Evolutionary conservation across 176 grass and related monocot genomes (phyloP), one percentile per base, ranked within the genome.

Genomic region (Typha latifolia): DNA sequence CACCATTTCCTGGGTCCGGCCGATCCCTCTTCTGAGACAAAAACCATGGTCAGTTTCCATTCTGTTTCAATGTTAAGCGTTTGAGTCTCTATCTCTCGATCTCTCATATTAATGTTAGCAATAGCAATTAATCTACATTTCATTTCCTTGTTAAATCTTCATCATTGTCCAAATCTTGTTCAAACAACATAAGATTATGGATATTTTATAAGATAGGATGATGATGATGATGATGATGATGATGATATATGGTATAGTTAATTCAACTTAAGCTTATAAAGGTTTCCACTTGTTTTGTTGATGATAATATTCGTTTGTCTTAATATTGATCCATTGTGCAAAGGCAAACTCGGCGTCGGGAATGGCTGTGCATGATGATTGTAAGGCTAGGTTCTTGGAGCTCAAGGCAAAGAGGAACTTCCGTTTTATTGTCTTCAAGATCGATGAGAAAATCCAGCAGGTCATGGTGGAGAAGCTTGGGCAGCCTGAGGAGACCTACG

Each of bases 381-480:
- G 71, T 14, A 74, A 74, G 71, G 57, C 62, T 24, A 63, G 49
- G 61, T 74, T 74, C 24, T 15, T 74, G 47, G 71, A 74, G 47
- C 71, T 74, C 21, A 74, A 74, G 71, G 61, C 71, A 1, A 74
- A 74, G 71, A 74, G 71, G 61, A 34, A 63, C 61, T 73, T 32
- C 43, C 37, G 71, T 2, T 73, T 73, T 59, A 73, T 73, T 21
- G 12, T 49, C 13, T 73, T 73, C 61, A 73, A 63, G 47, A 73
- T 73, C 61, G 71, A 73, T 12, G 71, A 73, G 47, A 73, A 14
- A 20, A 48, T 73, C 4, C 71, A 73, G 23, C 71, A 73, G 61
- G 71, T 73, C 37, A 32, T 20, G 5, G 59, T 73, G 2, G 71
- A 73, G 7, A 73, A 73, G 71, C 61, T 73, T 4, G 71, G 71